Evolutionary conservation across 1,284 basidiomycete species (phyloP).

Genomic region (Schizophyllum commune): DNA sequence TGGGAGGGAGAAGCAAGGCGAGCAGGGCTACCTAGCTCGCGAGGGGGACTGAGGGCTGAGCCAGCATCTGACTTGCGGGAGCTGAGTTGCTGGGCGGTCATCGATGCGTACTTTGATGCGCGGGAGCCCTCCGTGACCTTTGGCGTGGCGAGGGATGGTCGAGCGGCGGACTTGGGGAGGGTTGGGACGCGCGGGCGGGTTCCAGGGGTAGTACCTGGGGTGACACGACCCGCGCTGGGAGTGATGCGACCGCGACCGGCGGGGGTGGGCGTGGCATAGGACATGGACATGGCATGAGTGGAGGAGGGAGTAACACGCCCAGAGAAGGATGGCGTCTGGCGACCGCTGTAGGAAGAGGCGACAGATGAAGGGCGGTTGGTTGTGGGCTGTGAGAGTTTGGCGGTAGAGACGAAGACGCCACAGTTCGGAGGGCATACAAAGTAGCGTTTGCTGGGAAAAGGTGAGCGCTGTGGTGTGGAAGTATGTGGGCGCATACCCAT

Average conservation of each 20-base stretch:
- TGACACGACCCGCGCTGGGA: constrained; percentile 23
- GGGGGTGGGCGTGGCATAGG: constrained; percentile 9
- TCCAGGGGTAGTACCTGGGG: constrained; percentile 26
- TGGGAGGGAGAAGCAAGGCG: constrained; percentile 23
- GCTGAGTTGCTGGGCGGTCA: constrained; percentile 76
- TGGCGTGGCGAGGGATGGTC: constrained; percentile 13
- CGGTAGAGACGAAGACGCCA: constrained; percentile 83
- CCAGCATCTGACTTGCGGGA: constrained; percentile 27
- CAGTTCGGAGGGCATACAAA: constrained; percentile 82
- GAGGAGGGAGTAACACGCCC: constrained; percentile 39
- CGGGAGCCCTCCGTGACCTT: constrained; percentile 74
- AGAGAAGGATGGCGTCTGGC: constrained; percentile 42
- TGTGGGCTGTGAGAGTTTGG: constrained; percentile 75
- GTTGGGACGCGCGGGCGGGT: constrained; percentile 22
- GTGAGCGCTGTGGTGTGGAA: not conserved
- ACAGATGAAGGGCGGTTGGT: constrained; percentile 76
- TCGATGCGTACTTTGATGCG: constrained; percentile 74
- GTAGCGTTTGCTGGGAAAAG: constrained; percentile 60
- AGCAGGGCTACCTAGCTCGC: constrained; percentile 27
- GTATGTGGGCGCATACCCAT: constrained; percentile 54
- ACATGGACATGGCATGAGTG: constrained; percentile 11
- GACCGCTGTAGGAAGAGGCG: constrained; percentile 62
- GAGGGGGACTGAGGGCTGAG: constrained; percentile 20
- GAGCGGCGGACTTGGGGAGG: constrained; percentile 26
- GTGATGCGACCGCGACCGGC: constrained; percentile 34